These are phyloP conservation scores for Linum usitatissimum DNA, from an alignment of 345 rosid species.

Conservation along the genomic window DNA sequence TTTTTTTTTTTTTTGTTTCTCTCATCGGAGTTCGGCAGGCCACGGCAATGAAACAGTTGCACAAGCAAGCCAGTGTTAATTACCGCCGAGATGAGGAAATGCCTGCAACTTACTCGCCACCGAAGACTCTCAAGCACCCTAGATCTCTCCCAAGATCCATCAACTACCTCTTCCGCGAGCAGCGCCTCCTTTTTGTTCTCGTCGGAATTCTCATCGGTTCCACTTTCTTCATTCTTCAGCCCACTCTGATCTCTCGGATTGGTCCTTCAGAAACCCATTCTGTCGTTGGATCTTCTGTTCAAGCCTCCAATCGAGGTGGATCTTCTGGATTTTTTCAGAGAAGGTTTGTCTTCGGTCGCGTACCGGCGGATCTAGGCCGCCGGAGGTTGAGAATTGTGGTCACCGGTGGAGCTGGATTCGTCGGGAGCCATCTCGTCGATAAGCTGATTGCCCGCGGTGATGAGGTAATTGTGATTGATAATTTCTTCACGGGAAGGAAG, in stretches of 20 bases:
- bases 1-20: neutral
- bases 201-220: constrained; percentile 90
- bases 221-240: constrained; percentile 86
- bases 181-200: constrained; percentile 81
- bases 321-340: neutral
- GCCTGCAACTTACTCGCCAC: constrained; percentile 43
- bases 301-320: neutral
- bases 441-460: constrained; percentile 82
- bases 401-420: constrained; percentile 96
- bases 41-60: constrained; percentile 51
- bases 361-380: constrained; percentile 60
- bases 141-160: constrained; percentile 82
- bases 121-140: constrained; percentile 53
- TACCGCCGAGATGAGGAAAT: constrained; percentile 53
- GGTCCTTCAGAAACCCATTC: constrained; percentile 40
- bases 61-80: constrained; percentile 61
- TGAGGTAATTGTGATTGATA: constrained; percentile 90
- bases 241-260: constrained; percentile 55
- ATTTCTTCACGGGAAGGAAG: constrained; percentile 93
- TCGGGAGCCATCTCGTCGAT: constrained; percentile 96
- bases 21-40: neutral
- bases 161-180: constrained; percentile 75
- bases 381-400: constrained; percentile 73
- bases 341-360: constrained; percentile 30
- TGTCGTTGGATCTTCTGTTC: constrained; percentile 9